Base-by-base conservation (phyloP, 495 filamentous ascomycete species). In the Aspergillus sclerotiicarbonarius region DNA sequence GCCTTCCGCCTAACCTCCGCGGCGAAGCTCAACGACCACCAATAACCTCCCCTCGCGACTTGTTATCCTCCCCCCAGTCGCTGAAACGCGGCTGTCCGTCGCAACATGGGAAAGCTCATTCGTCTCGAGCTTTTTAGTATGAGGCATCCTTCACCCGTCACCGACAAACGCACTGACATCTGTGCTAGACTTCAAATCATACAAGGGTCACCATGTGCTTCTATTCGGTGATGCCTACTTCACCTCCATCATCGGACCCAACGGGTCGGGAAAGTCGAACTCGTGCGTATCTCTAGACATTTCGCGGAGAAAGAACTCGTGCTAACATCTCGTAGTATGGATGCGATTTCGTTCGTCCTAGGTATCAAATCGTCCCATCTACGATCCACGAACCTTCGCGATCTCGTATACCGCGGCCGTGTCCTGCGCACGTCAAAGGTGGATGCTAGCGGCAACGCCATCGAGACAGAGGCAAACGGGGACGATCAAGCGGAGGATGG, bases 201-300 rank as follows among this genome's bases (percentile, higher is more conserved):
- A 99, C 81, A 96, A 96, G 73, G 93, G 88, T 31, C 95, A 96
- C 62, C 94, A 99, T 73, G 83, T 81, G 37, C 84, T 99, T 21
- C 81, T 95, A n/a, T 92, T 99, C 62, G 95, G 94, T 68, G 92
- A 99, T 78, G 92, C 91, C 5, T 98, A 97, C 69, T 99, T 99
- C 71, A 99, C 94, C 44, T 99, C 94, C 29, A 96, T 99, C 67
- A 96, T 99, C 67, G 94, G 94, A 16, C 94, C 94, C 64, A 99
- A 99, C 90, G 94, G 94, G 75, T 98, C 95, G 48, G 94, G 94
- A 31, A 99, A 99, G 75, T 98, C 95, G n/a, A 99, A 99, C 70
- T 97, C 93, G 92, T 96, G 74, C 70, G 88, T 81, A n/a, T 54
- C 35, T 33, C 30, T 18, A 35, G 16, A 16, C 29, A 10, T 19